Evolutionary conservation across 2,329 filamentous ascomycete species (phyloP), one percentile per base, ranked within the genome.

Genomic region (Metarhizium robertsii): DNA sequence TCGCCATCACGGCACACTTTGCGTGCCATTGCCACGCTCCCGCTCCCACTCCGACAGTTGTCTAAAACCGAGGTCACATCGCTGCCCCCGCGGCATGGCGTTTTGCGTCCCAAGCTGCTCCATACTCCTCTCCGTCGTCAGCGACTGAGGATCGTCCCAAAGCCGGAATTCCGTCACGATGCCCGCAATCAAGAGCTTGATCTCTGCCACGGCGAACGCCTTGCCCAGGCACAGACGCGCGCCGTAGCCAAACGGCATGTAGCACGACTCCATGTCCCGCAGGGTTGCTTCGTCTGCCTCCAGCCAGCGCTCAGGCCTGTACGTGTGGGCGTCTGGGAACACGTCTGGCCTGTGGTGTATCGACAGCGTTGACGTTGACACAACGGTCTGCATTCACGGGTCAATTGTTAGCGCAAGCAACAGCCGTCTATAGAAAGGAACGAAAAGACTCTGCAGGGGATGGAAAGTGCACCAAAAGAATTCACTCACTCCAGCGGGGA

Each of bases 211-310:
- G 29, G 55, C 55, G 29, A 56, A 53, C 3, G 55, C 55, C 20
- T 53, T 53, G 5, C 55, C 55, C 14, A 56, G 18, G 32, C 55
- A 56, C 14, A 56, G 45, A 38, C 55, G 50, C 20, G 55, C 50
- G 46, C 55, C 55, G 8, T 56, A 47, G 25, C 55, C 50, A 18
- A 56, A 56, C 10, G 55, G 51, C 51, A 56, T 50, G 30, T 47
- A 53, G 55, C 51, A 56, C 3, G 55, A 50, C 36, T 56, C 55
- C 55, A 56, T 56, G n/a, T 30, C 46, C 13, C 51, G 50, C 29
- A 47, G 38, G 25, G 46, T 50, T 7, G 29, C 36, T n/a, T 53
- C 55, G 45, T 56, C 50, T 1, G 55, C 51, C n/a, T 56, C 25
- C 38, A 56, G 38, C 55, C 55, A 56, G 16, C 55, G 55, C 2